Conservation (phyloP, 1,284 basidiomycete genomes). For the Sphagnurus paluster region DNA sequence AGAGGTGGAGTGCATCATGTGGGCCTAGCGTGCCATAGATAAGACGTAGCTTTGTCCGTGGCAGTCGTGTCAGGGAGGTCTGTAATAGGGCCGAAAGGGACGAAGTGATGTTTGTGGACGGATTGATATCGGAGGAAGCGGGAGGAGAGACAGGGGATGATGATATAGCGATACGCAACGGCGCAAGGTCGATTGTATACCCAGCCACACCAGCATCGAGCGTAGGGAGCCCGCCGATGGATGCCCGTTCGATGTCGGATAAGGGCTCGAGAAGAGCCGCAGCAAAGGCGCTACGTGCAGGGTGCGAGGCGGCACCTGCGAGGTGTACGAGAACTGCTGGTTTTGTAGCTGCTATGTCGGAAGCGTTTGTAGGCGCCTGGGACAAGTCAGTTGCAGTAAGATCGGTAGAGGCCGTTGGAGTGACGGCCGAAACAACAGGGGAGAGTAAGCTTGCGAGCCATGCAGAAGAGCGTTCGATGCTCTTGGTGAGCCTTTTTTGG, state of each 20-base stretch:
- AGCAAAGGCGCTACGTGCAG: conserved; percentile 66
- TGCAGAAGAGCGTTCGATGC: conserved; percentile 60
- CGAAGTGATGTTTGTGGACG: too few relatives aligned
- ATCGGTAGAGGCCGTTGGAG: conserved; percentile 9
- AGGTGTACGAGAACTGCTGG: conserved; percentile 62
- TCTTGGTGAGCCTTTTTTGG: conserved; percentile 74
- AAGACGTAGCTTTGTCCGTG: conserved; percentile 58
- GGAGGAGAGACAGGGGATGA: conserved; percentile 6
- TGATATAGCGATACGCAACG: conserved; percentile 44
- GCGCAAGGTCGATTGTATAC: conserved; percentile 67
- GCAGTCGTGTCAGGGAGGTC: conserved; percentile 57
- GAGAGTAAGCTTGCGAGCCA: conserved; percentile 62
- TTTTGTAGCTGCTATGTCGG: conserved; percentile 17
- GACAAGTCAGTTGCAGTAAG: not conserved
- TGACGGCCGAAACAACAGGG: not conserved
- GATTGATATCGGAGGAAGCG: too few relatives aligned
- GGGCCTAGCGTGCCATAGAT: conserved; percentile 61
- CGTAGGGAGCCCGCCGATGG: conserved; percentile 47
- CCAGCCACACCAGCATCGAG: conserved; percentile 70
- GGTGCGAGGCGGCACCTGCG: conserved; percentile 53
- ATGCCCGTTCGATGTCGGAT: conserved; percentile 53
- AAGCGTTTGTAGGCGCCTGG: too few relatives aligned
- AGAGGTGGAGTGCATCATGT: conserved; percentile 69
- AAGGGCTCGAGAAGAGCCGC: conserved; percentile 57
- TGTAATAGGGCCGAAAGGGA: too few relatives aligned